A percentile compares a stretch with the other conserved stretches of the same genome.
Conservation (phyloP, 1,139 yeast species). For the Kurtzmaniella quercitrusa region DNA sequence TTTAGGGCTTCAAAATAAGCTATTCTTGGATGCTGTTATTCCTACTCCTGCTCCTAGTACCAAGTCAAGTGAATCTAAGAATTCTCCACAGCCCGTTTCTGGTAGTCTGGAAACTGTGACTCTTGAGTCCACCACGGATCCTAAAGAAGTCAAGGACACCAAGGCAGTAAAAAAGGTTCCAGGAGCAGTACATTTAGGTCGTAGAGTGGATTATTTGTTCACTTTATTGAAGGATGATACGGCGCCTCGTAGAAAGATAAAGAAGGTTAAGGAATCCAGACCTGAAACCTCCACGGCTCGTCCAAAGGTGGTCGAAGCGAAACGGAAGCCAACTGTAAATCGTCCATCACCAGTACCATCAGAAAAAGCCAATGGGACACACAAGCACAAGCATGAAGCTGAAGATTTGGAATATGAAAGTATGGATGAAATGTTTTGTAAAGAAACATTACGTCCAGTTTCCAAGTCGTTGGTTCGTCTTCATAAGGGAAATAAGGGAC, state of each 20-base stretch:
- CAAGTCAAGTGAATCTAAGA: background rate
- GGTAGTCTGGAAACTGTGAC: background rate
- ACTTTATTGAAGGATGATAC: slow-evolving; percentile 59
- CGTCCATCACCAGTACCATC: background rate
- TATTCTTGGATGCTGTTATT: slow-evolving; percentile 50
- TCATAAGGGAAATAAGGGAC: slow-evolving; percentile 75
- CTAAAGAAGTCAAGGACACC: slow-evolving; percentile 11
- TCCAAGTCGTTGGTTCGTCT: slow-evolving; percentile 68
- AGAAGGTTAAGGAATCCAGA: slow-evolving; percentile 16
- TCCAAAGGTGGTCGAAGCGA: slow-evolving; percentile 14
- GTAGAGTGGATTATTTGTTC: slow-evolving; percentile 86
- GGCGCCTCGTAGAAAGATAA: slow-evolving; percentile 12
- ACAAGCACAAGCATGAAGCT: slow-evolving; percentile 13
- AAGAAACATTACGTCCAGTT: slow-evolving; percentile 64
- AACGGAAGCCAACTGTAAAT: slow-evolving; percentile 7
- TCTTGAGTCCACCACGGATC: slow-evolving; percentile 8
- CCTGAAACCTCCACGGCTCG: slow-evolving; percentile 15
- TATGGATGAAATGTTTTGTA: slow-evolving; percentile 76
- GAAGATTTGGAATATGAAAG: slow-evolving; percentile 66
- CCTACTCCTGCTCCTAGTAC: background rate
- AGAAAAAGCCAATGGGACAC: slow-evolving; percentile 10
- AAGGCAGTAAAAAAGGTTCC: slow-evolving; percentile 62
- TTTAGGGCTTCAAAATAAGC: slow-evolving; percentile 77
- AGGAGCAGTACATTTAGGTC: slow-evolving; percentile 88
- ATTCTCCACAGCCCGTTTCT: background rate